phyloP scores from a whole-genome alignment of 352 stramenopile species.

The Peronospora farinosa region DNA sequence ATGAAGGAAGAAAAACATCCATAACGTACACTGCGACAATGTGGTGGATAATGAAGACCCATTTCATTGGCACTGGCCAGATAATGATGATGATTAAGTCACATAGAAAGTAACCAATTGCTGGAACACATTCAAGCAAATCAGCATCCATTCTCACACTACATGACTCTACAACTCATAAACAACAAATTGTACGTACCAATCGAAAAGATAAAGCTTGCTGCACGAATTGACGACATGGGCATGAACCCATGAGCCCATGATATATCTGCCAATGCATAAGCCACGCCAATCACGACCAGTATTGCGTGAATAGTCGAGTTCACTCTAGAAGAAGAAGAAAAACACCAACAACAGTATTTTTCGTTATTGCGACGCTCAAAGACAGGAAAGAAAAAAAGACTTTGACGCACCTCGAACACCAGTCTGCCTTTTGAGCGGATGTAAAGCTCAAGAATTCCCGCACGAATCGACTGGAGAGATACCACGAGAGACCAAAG shows the following conservation, averaged over 20 bases:
- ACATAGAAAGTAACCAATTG: constrained; percentile 75
- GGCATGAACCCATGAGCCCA: constrained; percentile 63
- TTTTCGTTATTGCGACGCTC: no score
- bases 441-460: constrained; percentile 59
- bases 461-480: constrained; percentile 45
- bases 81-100: constrained; percentile 76
- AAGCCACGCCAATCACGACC: constrained; percentile 53
- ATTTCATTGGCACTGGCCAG: constrained; percentile 72
- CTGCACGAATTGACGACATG: constrained; percentile 62
- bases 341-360: background rate
- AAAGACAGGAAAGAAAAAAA: background rate
- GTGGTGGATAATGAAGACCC: constrained; percentile 74
- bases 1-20: background rate
- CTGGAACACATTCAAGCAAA: constrained; percentile 23
- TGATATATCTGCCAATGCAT: constrained; percentile 57
- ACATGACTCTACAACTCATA: background rate
- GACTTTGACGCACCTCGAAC: constrained; percentile 45
- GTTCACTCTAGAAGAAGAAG: constrained; percentile 44
- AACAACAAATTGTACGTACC: constrained; percentile 26
- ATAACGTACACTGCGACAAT: constrained; percentile 69
- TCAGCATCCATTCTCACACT: background rate
- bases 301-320: constrained; percentile 69
- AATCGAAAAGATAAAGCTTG: constrained; percentile 81
- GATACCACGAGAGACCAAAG: constrained; percentile 55
- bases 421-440: constrained; percentile 77